phyloP scores from a whole-genome alignment of 1,139 yeast species.

The Scheffersomyces segobiensis region DNA sequence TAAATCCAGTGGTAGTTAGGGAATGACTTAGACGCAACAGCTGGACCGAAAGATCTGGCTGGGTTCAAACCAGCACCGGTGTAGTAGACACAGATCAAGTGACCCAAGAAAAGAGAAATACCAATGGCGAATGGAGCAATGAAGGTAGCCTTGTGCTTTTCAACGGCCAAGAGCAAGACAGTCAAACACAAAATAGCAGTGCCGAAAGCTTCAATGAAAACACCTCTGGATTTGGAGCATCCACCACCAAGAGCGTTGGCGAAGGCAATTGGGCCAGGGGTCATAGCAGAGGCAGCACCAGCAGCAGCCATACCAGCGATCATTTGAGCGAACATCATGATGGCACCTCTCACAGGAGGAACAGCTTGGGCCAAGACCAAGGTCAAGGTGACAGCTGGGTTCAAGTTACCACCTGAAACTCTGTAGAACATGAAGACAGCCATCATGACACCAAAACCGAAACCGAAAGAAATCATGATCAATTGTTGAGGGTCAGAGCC shows the following conservation, averaged over 20 bases:
- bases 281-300: conserved; percentile 84
- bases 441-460: conserved; percentile 83
- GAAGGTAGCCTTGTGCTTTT: conserved; percentile 72
- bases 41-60: conserved; percentile 87
- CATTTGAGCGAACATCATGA: conserved; percentile 69
- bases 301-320: conserved; percentile 93
- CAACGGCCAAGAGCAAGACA: conserved; percentile 83
- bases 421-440: conserved; percentile 74
- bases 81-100: conserved; percentile 77
- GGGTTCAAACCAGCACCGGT: conserved; percentile 95
- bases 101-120: conserved; percentile 77
- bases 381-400: conserved; percentile 84
- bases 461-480: conserved; percentile 82
- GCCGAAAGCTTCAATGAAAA: conserved; percentile 82
- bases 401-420: conserved; percentile 86
- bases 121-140: conserved; percentile 88
- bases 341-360: conserved; percentile 67
- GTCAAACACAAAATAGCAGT: conserved; percentile 72
- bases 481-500: conserved; percentile 65
- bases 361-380: conserved; percentile 71
- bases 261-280: conserved; percentile 78
- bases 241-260: conserved; percentile 76
- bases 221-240: conserved; percentile 71
- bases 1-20: conserved; percentile 89
- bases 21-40: conserved; percentile 69